Evolutionary conservation across 352 stramenopile species (phyloP).

Genomic region (Phytophthora cactorum): DNA sequence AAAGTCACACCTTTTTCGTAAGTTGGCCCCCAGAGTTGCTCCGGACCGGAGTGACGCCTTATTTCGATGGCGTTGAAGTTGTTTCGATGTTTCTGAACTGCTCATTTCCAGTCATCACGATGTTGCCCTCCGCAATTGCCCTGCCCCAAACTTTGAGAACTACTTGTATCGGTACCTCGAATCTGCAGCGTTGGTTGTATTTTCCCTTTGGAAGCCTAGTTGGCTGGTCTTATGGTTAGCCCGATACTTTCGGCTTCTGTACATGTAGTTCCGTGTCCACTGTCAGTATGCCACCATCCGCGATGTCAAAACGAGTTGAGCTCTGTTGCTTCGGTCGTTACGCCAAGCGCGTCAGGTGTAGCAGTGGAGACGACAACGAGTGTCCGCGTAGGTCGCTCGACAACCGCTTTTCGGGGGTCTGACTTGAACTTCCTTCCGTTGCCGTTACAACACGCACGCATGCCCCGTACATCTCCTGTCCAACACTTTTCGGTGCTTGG

Average conservation of each 20-base stretch:
- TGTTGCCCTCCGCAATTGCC: not conserved
- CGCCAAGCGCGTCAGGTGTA: conserved; percentile 23
- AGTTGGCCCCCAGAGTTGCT: conserved; percentile 13
- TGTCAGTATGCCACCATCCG: not conserved
- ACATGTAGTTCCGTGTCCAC: not conserved
- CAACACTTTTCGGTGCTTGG: conserved; percentile 16
- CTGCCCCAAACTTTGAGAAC: not conserved
- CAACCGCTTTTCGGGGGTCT: conserved; percentile 13
- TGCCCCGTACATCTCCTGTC: conserved; percentile 23
- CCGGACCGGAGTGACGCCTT: not conserved
- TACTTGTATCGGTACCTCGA: not conserved
- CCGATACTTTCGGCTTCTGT: conserved; percentile 1
- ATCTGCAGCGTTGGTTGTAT: conserved; percentile 1
- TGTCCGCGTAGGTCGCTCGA: conserved; percentile 9
- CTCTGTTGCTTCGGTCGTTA: conserved; percentile 13
- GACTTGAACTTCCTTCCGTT: not conserved
- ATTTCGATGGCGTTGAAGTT: conserved; percentile 26
- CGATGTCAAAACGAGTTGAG: not conserved
- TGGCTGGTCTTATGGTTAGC: not conserved
- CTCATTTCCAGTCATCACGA: conserved; percentile 18
- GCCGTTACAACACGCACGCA: conserved; percentile 23
- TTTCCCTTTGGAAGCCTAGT: conserved; percentile 6
- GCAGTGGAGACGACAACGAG: conserved; percentile 12
- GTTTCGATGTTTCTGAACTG: conserved; percentile 15
- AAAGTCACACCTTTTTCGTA: conserved; percentile 27